These are phyloP conservation scores for Cryptosporidium canis DNA, from an alignment of 169 alveolate species.

Conservation along the genomic window DNA sequence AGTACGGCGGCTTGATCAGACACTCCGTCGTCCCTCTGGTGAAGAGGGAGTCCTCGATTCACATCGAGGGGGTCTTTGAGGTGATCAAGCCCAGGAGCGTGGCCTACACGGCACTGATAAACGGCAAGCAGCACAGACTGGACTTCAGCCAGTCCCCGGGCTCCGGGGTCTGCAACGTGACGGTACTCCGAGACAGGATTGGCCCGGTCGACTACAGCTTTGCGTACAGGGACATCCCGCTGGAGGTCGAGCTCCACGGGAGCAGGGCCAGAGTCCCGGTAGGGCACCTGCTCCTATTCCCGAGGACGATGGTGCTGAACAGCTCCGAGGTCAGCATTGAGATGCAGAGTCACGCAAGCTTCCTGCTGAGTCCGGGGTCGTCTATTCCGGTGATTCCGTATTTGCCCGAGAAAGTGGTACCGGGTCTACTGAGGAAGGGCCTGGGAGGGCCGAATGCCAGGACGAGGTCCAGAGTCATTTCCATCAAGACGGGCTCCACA, in stretches of 20 bases:
- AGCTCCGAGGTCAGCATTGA: not conserved
- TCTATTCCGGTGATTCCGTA: conserved; percentile 19
- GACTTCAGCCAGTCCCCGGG: conserved; percentile 17
- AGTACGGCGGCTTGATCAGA: conserved; percentile 1
- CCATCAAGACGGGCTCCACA: not conserved
- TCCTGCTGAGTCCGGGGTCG: not conserved
- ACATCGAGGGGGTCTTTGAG: not conserved
- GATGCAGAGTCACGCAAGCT: not conserved
- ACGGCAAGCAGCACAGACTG: not conserved
- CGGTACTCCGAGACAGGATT: not conserved
- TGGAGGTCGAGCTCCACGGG: not conserved
- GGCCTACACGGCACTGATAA: not conserved
- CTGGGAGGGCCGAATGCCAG: too few species aligned
- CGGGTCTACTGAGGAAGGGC: not conserved
- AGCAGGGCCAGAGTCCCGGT: not conserved
- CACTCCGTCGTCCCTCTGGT: conserved; percentile 22
- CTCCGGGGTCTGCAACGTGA: not conserved
- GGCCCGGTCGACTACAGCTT: not conserved
- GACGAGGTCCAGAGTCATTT: not conserved
- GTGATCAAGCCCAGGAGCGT: not conserved
- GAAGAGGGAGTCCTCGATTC: not conserved
- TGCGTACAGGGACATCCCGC: not conserved
- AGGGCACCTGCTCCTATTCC: conserved; percentile 30
- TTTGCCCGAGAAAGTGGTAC: not conserved
- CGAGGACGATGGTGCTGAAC: not conserved